A percentile compares a stretch with the other conserved stretches of the same genome.
Evolutionary conservation across 495 filamentous ascomycete genomes (phyloP).

Genomic region (Penicillium coffeae): DNA sequence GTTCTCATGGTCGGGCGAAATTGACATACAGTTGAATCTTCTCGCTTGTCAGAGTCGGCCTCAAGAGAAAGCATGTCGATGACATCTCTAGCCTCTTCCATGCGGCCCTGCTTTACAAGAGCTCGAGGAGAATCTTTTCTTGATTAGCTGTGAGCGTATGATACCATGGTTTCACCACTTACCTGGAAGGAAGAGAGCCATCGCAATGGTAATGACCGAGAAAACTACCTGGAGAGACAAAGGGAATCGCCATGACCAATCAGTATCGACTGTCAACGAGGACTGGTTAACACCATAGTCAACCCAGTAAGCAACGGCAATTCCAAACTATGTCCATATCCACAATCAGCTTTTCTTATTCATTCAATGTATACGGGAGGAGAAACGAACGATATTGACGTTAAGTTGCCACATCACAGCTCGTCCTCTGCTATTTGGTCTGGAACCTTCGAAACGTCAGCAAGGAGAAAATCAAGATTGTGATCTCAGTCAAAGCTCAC

Average conservation of each 20-base stretch:
- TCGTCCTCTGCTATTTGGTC: background rate
- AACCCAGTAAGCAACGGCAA: slow-evolving; percentile 2
- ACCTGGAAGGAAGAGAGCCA: background rate
- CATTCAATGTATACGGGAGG: no score
- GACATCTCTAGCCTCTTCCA: background rate
- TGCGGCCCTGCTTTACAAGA: background rate
- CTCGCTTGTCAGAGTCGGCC: background rate
- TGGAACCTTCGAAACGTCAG: background rate
- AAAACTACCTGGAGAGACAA: background rate
- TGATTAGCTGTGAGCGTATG: background rate
- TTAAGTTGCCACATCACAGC: slow-evolving; percentile 2
- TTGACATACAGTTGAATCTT: background rate
- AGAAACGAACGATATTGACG: background rate
- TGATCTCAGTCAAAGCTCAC: no score
- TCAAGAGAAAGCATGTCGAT: background rate
- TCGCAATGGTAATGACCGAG: background rate
- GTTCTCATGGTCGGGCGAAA: background rate
- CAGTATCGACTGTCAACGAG: background rate
- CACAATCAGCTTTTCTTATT: no score
- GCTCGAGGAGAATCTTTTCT: background rate
- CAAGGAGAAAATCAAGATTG: background rate
- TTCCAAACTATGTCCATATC: slow-evolving; percentile 1
- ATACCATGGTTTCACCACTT: background rate
- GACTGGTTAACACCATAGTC: background rate
- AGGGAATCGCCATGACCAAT: background rate